A percentile compares a stretch with the other conserved stretches of the same genome.
phyloP scores from a whole-genome alignment of 306 rosid species.

The Elaeagnus macrophylla region DNA sequence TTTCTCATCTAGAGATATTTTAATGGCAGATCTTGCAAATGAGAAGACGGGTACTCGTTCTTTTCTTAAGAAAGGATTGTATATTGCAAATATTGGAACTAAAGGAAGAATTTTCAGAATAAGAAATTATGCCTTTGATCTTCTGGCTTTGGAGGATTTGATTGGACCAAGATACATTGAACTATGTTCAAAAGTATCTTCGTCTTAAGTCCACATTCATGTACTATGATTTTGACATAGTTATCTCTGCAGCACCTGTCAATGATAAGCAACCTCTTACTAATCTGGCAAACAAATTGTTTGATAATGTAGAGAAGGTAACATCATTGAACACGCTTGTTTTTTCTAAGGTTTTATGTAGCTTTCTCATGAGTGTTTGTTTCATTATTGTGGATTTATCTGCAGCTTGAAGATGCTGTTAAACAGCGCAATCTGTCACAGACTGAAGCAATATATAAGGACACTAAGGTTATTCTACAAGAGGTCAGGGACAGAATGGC shows the following conservation, averaged over 20 bases:
- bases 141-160: constrained; percentile 79
- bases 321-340: too few relatives aligned
- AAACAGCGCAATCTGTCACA: constrained; percentile 38
- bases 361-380: background rate
- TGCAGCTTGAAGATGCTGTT: constrained; percentile 75
- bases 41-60: constrained; percentile 82
- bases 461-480: constrained; percentile 58
- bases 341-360: background rate
- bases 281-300: constrained; percentile 66
- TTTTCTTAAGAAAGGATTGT: constrained; percentile 56
- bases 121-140: constrained; percentile 70
- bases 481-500: constrained; percentile 80
- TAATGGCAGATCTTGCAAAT: constrained; percentile 51
- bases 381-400: background rate
- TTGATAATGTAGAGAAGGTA: constrained; percentile 83
- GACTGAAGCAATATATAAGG: constrained; percentile 44
- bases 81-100: constrained; percentile 62
- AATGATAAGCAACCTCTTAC: constrained; percentile 60
- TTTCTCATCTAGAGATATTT: background rate
- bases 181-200: constrained; percentile 74
- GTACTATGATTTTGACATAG: constrained; percentile 76
- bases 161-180: constrained; percentile 55
- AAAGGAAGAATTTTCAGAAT: constrained; percentile 66
- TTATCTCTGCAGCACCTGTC: constrained; percentile 55
- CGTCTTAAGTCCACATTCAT: constrained; percentile 72